A percentile compares a stretch with the other conserved stretches of the same genome.
Conservation (phyloP, 2,329 filamentous ascomycete genomes). For the Apiospora rasikravindrae region DNA sequence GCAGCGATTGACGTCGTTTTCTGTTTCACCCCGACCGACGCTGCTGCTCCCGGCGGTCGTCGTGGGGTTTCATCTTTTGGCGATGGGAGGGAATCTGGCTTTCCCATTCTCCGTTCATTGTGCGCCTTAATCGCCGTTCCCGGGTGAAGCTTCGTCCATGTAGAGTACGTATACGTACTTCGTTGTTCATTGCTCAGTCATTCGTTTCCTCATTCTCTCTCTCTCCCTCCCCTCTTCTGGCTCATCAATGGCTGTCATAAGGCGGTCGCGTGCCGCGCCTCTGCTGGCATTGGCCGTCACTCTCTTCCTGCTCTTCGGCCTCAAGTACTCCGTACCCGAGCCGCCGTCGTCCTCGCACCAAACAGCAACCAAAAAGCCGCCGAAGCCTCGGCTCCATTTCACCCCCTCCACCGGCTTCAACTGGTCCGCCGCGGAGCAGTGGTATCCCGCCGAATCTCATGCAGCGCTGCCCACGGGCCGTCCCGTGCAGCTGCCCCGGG, state of each 20-base stretch:
- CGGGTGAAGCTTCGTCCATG: neutral
- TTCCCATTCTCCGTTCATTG: neutral
- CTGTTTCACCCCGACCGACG: neutral
- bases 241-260: neutral
- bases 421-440: conserved; percentile 20
- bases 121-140: neutral
- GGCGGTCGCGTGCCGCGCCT: conserved; percentile 3
- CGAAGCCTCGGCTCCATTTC: conserved; percentile 15
- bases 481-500: neutral
- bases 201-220: neutral
- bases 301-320: neutral
- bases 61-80: neutral
- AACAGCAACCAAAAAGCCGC: neutral
- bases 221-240: too few species aligned
- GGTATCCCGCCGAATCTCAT: conserved; percentile 9
- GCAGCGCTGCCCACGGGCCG: conserved; percentile 7
- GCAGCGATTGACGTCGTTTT: neutral
- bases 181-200: neutral
- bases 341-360: neutral
- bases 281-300: neutral
- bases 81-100: neutral
- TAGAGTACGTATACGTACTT: neutral
- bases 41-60: neutral
- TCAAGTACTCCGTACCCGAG: neutral
- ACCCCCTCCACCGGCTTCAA: conserved; percentile 21